Evolutionary conservation across 352 stramenopile species (phyloP), one percentile per base, ranked within the genome.

Genomic region (Phytophthora quininea): DNA sequence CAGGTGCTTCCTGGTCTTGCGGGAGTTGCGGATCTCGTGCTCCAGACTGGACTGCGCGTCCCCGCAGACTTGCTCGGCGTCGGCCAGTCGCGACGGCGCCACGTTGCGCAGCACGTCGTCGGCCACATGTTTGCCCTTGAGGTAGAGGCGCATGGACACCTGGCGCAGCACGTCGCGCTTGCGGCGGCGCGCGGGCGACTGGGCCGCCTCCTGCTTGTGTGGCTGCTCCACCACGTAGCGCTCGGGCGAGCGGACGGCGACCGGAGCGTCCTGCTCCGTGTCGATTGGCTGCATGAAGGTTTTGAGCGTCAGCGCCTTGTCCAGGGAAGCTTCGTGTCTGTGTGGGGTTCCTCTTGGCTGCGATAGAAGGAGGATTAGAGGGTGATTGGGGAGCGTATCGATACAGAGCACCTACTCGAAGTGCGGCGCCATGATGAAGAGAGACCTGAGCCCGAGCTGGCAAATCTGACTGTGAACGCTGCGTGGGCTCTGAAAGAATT

Each of bases 131-230:
- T 69, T 67, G 19, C 76, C 82, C 57, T 90, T 93, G 30, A 91
- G 64, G 68, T 91, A 91, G 31, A 95, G 64, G 2, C 85, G 80
- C 78, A 95, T 82, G 43, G 85, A 92, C 53, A 93, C 79, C 58
- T 93, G 84, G 35, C 84, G 84, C 56, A 93, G 62, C n/a, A 91
- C 72, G 51, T 91, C 80, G 45, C 85, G 83, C 62, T 92, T 89
- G 32, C 73, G 80, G 37, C 69, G 73, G 2, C 64, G 71, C 58
- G 65, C 55, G 19, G 59, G 40, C 19, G 55, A 43, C 29, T 59
- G 50, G 14, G 37, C 30, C 29, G 47, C 50, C n/a, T 40, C 57
- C 49, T 64, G 50, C 40, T 72, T 63, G 49, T 69, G 38, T 11
- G 55, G 42, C n/a, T 74, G 38, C 29, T 63, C 50, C 48, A 60